These are phyloP conservation scores for Candida schatavii DNA, from an alignment of 805 yeast species.

Conservation along the genomic window DNA sequence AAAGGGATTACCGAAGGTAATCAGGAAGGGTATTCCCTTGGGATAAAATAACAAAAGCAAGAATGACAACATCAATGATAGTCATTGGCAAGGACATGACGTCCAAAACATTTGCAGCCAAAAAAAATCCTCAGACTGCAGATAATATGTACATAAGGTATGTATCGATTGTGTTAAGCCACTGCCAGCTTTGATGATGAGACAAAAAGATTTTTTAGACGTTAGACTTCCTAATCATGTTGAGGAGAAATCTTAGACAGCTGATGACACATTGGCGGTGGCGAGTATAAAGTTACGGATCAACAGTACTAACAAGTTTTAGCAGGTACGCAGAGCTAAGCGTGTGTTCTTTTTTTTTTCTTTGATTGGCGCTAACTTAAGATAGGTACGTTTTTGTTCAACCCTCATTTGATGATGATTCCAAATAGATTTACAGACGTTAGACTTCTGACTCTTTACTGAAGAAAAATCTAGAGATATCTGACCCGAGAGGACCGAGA, in stretches of 20 bases:
- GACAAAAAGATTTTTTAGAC: conserved; percentile 31
- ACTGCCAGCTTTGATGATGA: conserved; percentile 30
- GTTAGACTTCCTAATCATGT: conserved; percentile 39
- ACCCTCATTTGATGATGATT: conserved; percentile 5
- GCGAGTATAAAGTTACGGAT: too few relatives aligned
- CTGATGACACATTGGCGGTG: too few relatives aligned
- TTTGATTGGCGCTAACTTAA: too few relatives aligned
- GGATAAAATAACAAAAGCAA: conserved; percentile 16
- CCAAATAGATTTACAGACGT: conserved; percentile 8
- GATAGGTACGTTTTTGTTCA: too few relatives aligned
- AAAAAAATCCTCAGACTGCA: too few relatives aligned
- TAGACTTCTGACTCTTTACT: conserved; percentile 8
- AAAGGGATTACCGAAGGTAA: conserved; percentile 70
- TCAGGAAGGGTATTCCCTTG: conserved; percentile 47
- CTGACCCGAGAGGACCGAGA: conserved; percentile 1
- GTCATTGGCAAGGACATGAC: too few relatives aligned
- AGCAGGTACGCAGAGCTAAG: too few relatives aligned
- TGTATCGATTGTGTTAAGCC: too few relatives aligned
- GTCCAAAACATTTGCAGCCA: too few relatives aligned
- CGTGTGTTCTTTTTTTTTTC: too few relatives aligned
- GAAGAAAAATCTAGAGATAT: conserved; percentile 8
- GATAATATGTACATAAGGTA: too few relatives aligned
- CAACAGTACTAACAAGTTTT: too few relatives aligned
- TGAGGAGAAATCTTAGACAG: conserved; percentile 34
- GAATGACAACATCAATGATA: background rate